Evolutionary conservation across 163 green algal genomes (phyloP).

Genomic region (Prototheca cutis): DNA sequence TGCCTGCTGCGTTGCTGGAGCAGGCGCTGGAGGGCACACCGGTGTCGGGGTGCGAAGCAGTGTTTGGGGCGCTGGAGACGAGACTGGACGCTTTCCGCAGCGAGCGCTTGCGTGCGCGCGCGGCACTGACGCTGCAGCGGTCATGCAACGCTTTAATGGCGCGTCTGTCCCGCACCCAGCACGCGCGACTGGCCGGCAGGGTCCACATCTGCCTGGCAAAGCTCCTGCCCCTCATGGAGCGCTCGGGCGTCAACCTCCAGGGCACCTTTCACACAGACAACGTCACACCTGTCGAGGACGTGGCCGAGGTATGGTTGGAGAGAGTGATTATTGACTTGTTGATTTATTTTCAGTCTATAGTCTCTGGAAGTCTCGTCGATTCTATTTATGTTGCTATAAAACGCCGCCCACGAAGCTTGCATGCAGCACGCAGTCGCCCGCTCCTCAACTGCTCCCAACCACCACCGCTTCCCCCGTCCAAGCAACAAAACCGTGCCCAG

Average conservation of each 20-base stretch:
- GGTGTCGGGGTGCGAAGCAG: slow-evolving; percentile 36
- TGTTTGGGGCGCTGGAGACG: slow-evolving; percentile 56
- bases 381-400: no score
- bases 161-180: slow-evolving; percentile 40
- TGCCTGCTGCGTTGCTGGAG: slow-evolving; percentile 9
- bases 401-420: no score
- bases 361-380: no score
- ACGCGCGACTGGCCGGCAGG: slow-evolving; percentile 43
- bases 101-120: slow-evolving; percentile 5
- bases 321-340: no score
- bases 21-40: slow-evolving; percentile 36
- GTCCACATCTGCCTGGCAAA: slow-evolving; percentile 57
- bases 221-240: slow-evolving; percentile 49
- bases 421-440: no score
- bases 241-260: slow-evolving; percentile 49
- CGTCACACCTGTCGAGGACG: slow-evolving; percentile 40
- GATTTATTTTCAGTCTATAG: no score
- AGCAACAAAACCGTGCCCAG: no score
- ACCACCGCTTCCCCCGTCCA: no score
- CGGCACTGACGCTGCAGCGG: slow-evolving; percentile 47
- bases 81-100: slow-evolving; percentile 14
- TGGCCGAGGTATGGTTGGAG: slow-evolving; percentile 23
- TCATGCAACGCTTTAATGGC: slow-evolving; percentile 61
- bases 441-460: no score
- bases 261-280: slow-evolving; percentile 33